These are phyloP conservation scores for Chrysosporium queenslandicum DNA, from an alignment of 2,329 filamentous ascomycete genomes.

Conservation along the genomic window DNA sequence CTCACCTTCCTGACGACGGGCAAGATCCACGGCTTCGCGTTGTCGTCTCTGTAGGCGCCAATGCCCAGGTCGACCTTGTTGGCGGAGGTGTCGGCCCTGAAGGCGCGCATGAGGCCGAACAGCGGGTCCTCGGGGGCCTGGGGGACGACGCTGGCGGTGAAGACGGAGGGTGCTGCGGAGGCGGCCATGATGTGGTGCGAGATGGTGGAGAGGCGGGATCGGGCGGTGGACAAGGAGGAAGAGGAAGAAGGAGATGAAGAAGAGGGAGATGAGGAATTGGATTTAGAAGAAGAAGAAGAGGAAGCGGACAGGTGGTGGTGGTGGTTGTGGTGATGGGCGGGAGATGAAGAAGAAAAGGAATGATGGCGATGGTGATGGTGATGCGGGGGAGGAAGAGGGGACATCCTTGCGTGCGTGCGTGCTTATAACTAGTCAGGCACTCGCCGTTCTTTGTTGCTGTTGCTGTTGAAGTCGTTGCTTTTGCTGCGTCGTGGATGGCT, in stretches of 20 bases:
- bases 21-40: slow-evolving; percentile 93
- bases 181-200: slow-evolving; percentile 23
- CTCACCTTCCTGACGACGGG: slow-evolving; percentile 97
- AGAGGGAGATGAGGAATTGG: not conserved
- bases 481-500: not conserved
- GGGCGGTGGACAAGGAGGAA: slow-evolving; percentile 10
- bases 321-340: too few relatives aligned
- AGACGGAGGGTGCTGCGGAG: slow-evolving; percentile 46
- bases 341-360: not conserved
- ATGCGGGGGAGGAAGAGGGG: not conserved
- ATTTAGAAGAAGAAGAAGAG: slow-evolving; percentile 2
- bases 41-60: slow-evolving; percentile 89
- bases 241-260: slow-evolving; percentile 2
- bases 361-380: not conserved
- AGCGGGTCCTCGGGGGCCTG: slow-evolving; percentile 90
- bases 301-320: not conserved
- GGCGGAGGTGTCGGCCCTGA: slow-evolving; percentile 60
- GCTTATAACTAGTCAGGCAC: too few relatives aligned
- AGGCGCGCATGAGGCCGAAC: slow-evolving; percentile 85
- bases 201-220: slow-evolving; percentile 15
- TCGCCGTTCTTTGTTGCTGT: too few relatives aligned
- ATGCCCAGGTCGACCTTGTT: slow-evolving; percentile 92
- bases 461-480: too few relatives aligned
- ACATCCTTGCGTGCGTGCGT: slow-evolving; percentile 2
- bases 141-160: slow-evolving; percentile 66